Percentiles rank a stretch among this genome's conserved stretches.
phyloP scores from a whole-genome alignment of 2,329 filamentous ascomycete genomes.

The Xylariomycetidae sp. region DNA sequence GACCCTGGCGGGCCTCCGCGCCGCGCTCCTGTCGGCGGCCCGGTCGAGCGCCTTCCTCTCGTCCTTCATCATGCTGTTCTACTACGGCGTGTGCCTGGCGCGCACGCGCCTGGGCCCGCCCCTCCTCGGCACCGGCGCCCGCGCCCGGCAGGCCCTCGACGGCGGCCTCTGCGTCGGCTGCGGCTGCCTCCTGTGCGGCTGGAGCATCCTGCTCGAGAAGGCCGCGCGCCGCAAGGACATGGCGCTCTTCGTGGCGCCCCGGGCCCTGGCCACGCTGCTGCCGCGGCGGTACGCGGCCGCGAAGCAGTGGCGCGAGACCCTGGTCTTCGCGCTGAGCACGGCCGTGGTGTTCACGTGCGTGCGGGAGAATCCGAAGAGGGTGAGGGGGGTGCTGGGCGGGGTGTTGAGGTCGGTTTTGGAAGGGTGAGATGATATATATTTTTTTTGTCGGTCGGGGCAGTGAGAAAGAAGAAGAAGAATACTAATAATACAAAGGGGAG shows the following conservation, averaged over 20 bases:
- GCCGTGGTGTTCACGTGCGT: slow-evolving; percentile 67
- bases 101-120: slow-evolving; percentile 69
- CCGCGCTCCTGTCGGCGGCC: slow-evolving; percentile 54
- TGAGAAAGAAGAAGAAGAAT: no score
- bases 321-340: slow-evolving; percentile 62
- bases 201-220: slow-evolving; percentile 74
- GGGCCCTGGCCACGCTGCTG: slow-evolving; percentile 69
- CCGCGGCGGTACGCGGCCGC: slow-evolving; percentile 62
- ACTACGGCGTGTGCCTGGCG: slow-evolving; percentile 77
- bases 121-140: slow-evolving; percentile 51
- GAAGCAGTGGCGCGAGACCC: slow-evolving; percentile 63
- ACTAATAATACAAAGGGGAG: no score
- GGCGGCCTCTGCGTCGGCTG: slow-evolving; percentile 63
- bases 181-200: slow-evolving; percentile 73
- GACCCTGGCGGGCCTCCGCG: slow-evolving; percentile 36
- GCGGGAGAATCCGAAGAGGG: slow-evolving; percentile 55
- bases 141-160: slow-evolving; percentile 49
- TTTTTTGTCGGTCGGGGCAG: background rate
- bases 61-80: slow-evolving; percentile 73
- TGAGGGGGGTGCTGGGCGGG: slow-evolving; percentile 64
- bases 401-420: slow-evolving; percentile 50
- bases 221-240: slow-evolving; percentile 65
- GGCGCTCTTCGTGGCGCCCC: slow-evolving; percentile 73
- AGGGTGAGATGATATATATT: slow-evolving; percentile 9
- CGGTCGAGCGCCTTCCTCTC: slow-evolving; percentile 76